Evolutionary conservation across 2,329 filamentous ascomycete species (phyloP).

Genomic region (Balansia obtecta): DNA sequence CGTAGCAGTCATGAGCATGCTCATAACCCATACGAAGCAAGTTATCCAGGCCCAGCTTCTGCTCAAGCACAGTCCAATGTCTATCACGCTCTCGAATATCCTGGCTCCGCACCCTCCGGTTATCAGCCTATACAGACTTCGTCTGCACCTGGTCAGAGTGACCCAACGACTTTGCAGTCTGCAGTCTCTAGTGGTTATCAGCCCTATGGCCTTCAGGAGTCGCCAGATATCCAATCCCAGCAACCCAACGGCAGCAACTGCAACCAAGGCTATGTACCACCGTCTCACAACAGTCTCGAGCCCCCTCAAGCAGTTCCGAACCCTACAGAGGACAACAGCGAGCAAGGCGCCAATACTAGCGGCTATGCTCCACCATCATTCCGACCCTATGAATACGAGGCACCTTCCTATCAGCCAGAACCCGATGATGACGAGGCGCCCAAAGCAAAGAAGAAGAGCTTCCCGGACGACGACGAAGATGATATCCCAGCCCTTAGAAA

Average conservation of each 20-base stretch:
- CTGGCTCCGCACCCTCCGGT: constrained; percentile 5
- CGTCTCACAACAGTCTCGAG: constrained; percentile 40
- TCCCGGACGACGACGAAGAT: constrained; percentile 71
- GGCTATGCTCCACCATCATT: constrained; percentile 52
- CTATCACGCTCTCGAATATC: constrained; percentile 10
- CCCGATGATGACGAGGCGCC: constrained; percentile 34
- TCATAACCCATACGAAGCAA: constrained; percentile 25
- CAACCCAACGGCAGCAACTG: constrained; percentile 9
- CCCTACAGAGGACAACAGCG: constrained; percentile 7
- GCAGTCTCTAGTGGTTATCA: constrained; percentile 14
- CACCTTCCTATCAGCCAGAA: constrained; percentile 43
- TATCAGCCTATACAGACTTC: constrained; percentile 15
- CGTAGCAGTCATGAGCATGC: constrained; percentile 3
- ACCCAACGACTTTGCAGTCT: not conserved
- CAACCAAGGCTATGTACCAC: constrained; percentile 29
- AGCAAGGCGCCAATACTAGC: constrained; percentile 20
- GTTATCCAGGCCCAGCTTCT: constrained; percentile 10
- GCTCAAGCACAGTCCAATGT: constrained; percentile 8
- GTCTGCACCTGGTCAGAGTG: not conserved
- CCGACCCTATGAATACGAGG: constrained; percentile 46
- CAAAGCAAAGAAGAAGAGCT: constrained; percentile 60
- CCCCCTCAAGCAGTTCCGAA: constrained; percentile 26
- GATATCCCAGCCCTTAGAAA: constrained; percentile 40
- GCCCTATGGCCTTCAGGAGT: constrained; percentile 16
- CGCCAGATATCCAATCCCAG: constrained; percentile 11